Evolutionary conservation across 2,329 filamentous ascomycete species (phyloP).

Genomic region (Cladophialophora exuberans): DNA sequence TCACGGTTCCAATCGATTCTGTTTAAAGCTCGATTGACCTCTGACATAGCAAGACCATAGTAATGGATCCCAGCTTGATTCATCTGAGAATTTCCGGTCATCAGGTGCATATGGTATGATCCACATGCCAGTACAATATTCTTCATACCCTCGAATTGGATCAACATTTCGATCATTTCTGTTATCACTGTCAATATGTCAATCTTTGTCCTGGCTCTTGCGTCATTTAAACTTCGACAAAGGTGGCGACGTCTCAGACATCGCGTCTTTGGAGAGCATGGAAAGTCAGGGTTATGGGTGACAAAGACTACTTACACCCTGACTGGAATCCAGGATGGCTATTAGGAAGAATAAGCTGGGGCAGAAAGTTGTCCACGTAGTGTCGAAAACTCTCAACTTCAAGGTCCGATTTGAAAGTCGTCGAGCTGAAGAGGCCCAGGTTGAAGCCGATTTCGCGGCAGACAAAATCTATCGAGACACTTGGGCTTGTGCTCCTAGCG

Average conservation of each 20-base stretch:
- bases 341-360: conserved; percentile 16
- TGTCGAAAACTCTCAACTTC: conserved; percentile 24
- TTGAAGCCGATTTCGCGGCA: conserved; percentile 19
- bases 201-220: too few species aligned
- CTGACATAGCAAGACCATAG: conserved; percentile 20
- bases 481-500: background rate
- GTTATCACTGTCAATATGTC: too few species aligned
- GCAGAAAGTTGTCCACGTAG: conserved; percentile 18
- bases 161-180: conserved; percentile 18
- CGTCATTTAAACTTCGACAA: too few species aligned
- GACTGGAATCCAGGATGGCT: conserved; percentile 21
- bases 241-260: too few species aligned
- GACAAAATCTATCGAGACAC: conserved; percentile 3
- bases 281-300: too few species aligned
- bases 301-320: too few species aligned
- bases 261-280: too few species aligned
- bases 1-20: conserved; percentile 23
- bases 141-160: conserved; percentile 22
- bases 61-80: conserved; percentile 18
- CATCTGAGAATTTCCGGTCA: conserved; percentile 18
- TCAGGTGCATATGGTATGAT: conserved; percentile 13
- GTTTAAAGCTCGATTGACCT: conserved; percentile 17
- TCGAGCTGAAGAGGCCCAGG: conserved; percentile 17
- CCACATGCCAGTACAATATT: conserved; percentile 23
- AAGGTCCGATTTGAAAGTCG: conserved; percentile 20